Evolutionary conservation across 2,329 filamentous ascomycete species (phyloP).

Genomic region (Trichoderma endophyticum): DNA sequence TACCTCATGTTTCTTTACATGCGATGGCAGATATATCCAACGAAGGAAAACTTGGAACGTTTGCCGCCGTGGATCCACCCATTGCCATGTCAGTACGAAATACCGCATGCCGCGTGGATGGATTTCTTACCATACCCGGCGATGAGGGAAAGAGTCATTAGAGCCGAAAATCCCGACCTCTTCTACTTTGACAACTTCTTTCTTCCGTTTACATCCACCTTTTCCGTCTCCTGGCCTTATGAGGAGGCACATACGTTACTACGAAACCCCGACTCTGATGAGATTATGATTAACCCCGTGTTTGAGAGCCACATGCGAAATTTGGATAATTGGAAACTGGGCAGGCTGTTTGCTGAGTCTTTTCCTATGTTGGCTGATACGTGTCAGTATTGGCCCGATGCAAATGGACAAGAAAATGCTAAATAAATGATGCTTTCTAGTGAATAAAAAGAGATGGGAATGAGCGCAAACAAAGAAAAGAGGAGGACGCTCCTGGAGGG

Average conservation of each 20-base stretch:
- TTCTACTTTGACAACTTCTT: constrained; percentile 79
- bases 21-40: constrained; percentile 80
- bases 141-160: constrained; percentile 67
- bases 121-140: constrained; percentile 77
- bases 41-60: constrained; percentile 73
- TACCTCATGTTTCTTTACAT: constrained; percentile 86
- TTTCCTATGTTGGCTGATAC: constrained; percentile 50
- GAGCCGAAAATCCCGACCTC: constrained; percentile 44
- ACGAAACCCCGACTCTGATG: constrained; percentile 54
- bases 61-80: constrained; percentile 73
- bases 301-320: constrained; percentile 78
- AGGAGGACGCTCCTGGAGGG: background rate
- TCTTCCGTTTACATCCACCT: constrained; percentile 71
- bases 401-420: background rate
- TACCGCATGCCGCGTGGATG: constrained; percentile 74
- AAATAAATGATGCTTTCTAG: background rate
- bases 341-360: constrained; percentile 61
- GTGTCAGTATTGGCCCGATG: background rate
- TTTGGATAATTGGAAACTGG: constrained; percentile 78
- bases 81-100: constrained; percentile 61
- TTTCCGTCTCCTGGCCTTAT: constrained; percentile 83
- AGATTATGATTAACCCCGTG: constrained; percentile 78
- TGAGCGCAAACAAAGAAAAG: background rate
- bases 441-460: background rate
- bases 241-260: constrained; percentile 68